Evolutionary conservation across 83 land plant genomes (phyloP).

Genomic region (Picea engelmannii): DNA sequence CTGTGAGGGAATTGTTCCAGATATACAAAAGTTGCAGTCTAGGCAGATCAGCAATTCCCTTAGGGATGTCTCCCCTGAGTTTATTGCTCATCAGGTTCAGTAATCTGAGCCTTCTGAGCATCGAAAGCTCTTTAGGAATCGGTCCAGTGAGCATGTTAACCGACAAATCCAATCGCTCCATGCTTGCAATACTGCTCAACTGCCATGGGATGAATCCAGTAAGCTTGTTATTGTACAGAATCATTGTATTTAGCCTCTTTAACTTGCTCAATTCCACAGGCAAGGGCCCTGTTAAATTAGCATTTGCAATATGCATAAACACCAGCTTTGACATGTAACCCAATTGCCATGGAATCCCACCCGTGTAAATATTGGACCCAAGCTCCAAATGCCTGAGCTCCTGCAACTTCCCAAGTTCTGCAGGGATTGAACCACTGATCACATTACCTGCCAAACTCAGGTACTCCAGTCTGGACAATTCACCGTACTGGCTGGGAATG

Average conservation of each 20-base stretch:
- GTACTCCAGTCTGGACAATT: constrained; percentile 28
- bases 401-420: constrained; percentile 43
- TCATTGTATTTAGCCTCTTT: constrained; percentile 35
- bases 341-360: constrained; percentile 61
- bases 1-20: constrained; percentile 64
- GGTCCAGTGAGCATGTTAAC: constrained; percentile 56
- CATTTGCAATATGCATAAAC: constrained; percentile 53
- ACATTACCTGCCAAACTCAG: constrained; percentile 73
- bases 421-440: neutral
- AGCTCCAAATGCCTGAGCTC: constrained; percentile 63
- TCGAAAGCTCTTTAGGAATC: constrained; percentile 45
- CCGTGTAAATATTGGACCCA: constrained; percentile 62
- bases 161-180: constrained; percentile 65
- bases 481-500: constrained; percentile 50
- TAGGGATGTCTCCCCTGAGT: constrained; percentile 62
- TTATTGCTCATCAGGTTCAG: constrained; percentile 53
- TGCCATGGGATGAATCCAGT: constrained; percentile 67
- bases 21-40: constrained; percentile 41
- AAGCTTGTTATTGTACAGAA: constrained; percentile 66
- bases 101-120: constrained; percentile 34
- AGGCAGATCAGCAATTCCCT: constrained; percentile 49
- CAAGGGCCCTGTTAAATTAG: constrained; percentile 57
- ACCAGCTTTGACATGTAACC: constrained; percentile 49
- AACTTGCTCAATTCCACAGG: constrained; percentile 56
- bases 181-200: constrained; percentile 22